Base-by-base conservation (phyloP, 805 yeast genomes). In the Suhomyces sp. region DNA sequence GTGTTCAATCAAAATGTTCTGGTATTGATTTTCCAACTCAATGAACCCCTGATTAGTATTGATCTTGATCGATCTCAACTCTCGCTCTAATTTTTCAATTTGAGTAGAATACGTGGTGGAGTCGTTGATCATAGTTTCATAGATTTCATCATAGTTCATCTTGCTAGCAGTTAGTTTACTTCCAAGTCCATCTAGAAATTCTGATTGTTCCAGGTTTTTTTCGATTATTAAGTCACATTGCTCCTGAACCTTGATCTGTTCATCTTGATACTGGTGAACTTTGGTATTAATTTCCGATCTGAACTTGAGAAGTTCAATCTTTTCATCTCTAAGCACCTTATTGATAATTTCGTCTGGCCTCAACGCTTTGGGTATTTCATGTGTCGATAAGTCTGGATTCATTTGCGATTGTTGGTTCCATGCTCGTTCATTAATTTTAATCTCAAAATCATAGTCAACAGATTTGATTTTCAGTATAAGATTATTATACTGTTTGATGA, bases 21-120 rank as follows among this genome's bases (percentile, higher is more conserved):
- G 75, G 41, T 71, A 72, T 29, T 56, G 52, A 28, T 64, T 61
- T 36, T 70, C 65, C 29, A 77, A 58, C 44, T 74, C 74, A 5
- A 74, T 57, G 33, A 71, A 56, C 29, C 73, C 77, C 39, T 74
- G 77, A 39, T 74, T 70, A 10, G 75, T 66, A 25, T 65, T 62
- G 14, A 67, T 63, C 39, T 73, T 70, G 53, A 75, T 64, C 9
- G 65, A 48, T 32, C 72, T 72, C 31, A 82, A 56, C 38, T 79
- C 83, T 23, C 76, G 67, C 43, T 80, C 84, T 35, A 79, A 56
- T 50, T 74, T 72, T 53, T 82, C 90, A 33, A 79, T 72, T 51
- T 83, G 83, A n/a, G 80, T 73, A 35, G 76, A 72, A 38, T 77
- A 74, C 25, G 75, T 60, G 23, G 72, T 65, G 18, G 72, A 60